These are phyloP conservation scores for Phialemoniopsis sp. DNA, from an alignment of 2,329 filamentous ascomycete species.

Conservation along the genomic window DNA sequence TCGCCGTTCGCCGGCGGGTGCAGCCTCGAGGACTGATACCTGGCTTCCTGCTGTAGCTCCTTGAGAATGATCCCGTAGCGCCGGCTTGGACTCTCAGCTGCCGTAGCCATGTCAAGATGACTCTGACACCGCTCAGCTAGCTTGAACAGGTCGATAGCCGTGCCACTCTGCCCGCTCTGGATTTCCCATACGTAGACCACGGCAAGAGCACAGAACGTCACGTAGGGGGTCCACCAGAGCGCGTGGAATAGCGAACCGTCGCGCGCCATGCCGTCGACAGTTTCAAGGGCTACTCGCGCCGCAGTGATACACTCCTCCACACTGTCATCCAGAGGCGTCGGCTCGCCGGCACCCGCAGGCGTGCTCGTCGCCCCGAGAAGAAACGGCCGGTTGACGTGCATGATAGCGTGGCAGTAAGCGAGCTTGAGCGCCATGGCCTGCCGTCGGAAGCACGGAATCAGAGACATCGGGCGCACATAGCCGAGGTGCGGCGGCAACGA, in stretches of 20 bases:
- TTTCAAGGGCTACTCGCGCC: constrained; percentile 38
- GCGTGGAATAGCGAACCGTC: constrained; percentile 37
- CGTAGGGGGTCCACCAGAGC: constrained; percentile 50
- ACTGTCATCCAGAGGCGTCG: too few species aligned
- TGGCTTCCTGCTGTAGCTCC: constrained; percentile 37
- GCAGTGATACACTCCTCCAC: constrained; percentile 41
- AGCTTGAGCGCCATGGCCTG: constrained; percentile 50
- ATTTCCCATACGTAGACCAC: constrained; percentile 52
- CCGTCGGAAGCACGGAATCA: constrained; percentile 38
- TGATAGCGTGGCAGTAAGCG: constrained; percentile 50
- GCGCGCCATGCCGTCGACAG: constrained; percentile 33
- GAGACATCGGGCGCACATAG: constrained; percentile 35
- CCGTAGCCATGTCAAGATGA: constrained; percentile 33
- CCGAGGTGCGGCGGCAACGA: constrained; percentile 37
- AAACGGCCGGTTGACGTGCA: constrained; percentile 51
- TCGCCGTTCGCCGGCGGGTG: too few species aligned
- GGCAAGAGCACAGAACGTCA: constrained; percentile 48
- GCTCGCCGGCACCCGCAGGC: too few species aligned
- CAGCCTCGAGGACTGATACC: neutral
- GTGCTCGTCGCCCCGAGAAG: too few species aligned
- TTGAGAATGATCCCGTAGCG: constrained; percentile 49
- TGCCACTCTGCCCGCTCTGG: constrained; percentile 23
- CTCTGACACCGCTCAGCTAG: constrained; percentile 41
- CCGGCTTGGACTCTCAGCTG: constrained; percentile 35
- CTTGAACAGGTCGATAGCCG: constrained; percentile 21